Conservation (phyloP, 1,139 yeast genomes). For the Candida glucosophila region DNA sequence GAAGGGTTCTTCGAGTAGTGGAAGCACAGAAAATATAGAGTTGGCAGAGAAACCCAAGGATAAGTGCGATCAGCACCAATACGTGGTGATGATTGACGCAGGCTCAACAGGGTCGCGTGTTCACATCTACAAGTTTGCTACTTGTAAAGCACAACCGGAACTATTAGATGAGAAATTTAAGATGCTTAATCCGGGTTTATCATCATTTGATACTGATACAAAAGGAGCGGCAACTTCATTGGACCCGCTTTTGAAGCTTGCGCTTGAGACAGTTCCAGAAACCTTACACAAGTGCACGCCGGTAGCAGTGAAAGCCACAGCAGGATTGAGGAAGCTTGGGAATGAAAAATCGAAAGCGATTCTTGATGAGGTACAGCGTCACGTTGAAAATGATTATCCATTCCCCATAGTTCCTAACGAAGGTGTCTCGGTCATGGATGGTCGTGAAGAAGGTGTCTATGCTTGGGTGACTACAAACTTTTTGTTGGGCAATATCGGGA, state of each 20-base stretch:
- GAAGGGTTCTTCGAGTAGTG: no score
- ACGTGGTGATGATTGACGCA: conserved; percentile 89
- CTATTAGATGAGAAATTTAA: conserved; percentile 73
- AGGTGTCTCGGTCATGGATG: conserved; percentile 89
- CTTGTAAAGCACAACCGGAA: conserved; percentile 74
- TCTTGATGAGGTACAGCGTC: conserved; percentile 64
- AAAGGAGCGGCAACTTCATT: conserved; percentile 80
- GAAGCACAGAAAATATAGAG: conserved; percentile 1
- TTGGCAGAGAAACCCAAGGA: conserved; percentile 3
- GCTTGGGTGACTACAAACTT: conserved; percentile 98
- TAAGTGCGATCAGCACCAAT: conserved; percentile 26
- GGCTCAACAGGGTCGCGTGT: conserved; percentile 96
- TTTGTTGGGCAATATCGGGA: conserved; percentile 85
- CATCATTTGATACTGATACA: conserved; percentile 74
- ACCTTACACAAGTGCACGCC: conserved; percentile 76
- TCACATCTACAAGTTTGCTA: conserved; percentile 85
- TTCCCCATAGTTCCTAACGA: conserved; percentile 82
- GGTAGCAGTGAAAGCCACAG: conserved; percentile 94
- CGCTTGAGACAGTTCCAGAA: conserved; percentile 69
- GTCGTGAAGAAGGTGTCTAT: conserved; percentile 95
- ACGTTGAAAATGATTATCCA: conserved; percentile 73
- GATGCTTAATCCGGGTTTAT: conserved; percentile 89
- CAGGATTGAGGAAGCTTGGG: conserved; percentile 88
- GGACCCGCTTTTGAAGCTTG: conserved; percentile 69
- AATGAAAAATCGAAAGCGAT: conserved; percentile 62